These are phyloP conservation scores for Eucalyptus marginata DNA, from an alignment of 345 rosid species.

Conservation along the genomic window DNA sequence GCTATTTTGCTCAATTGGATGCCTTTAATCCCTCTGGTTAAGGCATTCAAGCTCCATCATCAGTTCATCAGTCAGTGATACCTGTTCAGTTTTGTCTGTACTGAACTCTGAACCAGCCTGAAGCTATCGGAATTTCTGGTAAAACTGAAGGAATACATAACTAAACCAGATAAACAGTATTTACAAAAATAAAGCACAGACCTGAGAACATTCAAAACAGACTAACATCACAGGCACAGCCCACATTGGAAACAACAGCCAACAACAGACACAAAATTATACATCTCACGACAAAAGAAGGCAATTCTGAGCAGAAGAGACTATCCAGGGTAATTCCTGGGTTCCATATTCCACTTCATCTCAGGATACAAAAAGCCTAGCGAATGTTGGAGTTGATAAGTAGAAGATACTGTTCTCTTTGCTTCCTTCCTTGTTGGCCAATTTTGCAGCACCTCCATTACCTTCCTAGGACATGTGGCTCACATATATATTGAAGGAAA, in stretches of 20 bases:
- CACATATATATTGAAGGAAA: background rate
- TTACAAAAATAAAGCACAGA: background rate
- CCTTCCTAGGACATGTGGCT: background rate
- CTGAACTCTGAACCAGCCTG: background rate
- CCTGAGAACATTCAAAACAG: background rate
- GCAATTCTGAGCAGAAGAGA: background rate
- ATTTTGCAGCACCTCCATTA: background rate
- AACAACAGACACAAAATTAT: background rate
- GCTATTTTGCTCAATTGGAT: background rate
- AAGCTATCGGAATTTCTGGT: background rate
- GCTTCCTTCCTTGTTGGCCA: background rate
- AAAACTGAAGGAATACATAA: background rate
- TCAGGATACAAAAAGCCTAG: background rate
- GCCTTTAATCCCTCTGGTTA: background rate
- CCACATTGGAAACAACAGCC: background rate
- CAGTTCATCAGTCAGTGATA: background rate
- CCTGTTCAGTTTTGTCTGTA: background rate
- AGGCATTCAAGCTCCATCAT: background rate
- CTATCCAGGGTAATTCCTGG: background rate
- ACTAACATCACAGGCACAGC: background rate
- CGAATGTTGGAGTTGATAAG: background rate
- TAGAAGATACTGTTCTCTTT: background rate
- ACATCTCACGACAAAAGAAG: background rate
- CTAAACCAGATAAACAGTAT: background rate
- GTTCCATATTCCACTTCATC: background rate